A percentile compares a stretch with the other conserved stretches of the same genome.
These are phyloP conservation scores for Fusarium falciforme DNA, from an alignment of 2,329 filamentous ascomycete species.

Conservation along the genomic window DNA sequence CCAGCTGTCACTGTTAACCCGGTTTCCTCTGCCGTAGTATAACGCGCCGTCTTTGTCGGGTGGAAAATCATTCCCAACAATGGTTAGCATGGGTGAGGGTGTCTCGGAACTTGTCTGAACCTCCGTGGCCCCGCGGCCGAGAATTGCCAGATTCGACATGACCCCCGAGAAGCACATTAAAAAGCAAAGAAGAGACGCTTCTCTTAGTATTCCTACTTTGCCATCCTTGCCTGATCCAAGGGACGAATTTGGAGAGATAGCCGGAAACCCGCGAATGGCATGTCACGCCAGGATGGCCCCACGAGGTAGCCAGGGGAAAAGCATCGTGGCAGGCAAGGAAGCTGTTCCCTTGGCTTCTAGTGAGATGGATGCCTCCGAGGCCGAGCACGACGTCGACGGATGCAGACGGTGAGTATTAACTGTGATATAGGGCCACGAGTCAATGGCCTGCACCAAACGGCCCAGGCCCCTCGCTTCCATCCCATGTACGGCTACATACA, in stretches of 20 bases:
- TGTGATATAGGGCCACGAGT: background rate
- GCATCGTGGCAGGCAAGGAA: background rate
- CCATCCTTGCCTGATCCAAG: background rate
- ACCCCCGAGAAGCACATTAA: background rate
- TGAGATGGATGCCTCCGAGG: background rate
- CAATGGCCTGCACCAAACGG: background rate
- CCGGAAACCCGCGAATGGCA: background rate
- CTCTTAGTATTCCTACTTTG: background rate
- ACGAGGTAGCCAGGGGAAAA: background rate
- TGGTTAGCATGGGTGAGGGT: background rate
- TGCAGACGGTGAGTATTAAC: background rate
- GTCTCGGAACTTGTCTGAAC: background rate
- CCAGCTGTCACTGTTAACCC: background rate
- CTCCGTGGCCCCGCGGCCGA: background rate
- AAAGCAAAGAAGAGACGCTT: background rate
- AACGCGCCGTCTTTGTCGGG: background rate
- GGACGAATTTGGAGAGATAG: background rate
- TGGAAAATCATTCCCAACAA: background rate
- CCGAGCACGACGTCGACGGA: background rate
- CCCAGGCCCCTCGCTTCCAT: background rate
- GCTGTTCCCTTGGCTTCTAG: background rate
- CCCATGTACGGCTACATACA: background rate
- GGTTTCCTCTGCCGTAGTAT: background rate
- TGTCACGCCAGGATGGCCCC: background rate
- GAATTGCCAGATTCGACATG: background rate